Base-by-base conservation (phyloP, 1,284 basidiomycete species). In the Apiotrichum veenhuisii region DNA sequence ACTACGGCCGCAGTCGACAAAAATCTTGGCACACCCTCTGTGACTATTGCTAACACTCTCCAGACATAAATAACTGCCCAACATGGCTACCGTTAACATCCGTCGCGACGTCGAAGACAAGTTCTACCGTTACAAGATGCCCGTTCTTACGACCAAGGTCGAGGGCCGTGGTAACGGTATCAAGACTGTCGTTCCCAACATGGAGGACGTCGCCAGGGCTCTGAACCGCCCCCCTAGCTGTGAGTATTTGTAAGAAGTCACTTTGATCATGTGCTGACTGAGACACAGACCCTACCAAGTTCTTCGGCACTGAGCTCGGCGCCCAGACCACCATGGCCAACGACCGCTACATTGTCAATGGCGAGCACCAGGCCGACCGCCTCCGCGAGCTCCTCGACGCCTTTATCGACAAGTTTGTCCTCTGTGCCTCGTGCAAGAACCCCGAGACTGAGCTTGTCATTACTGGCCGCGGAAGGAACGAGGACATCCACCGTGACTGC, bases 131-230 rank as follows among this genome's bases (percentile, higher is more conserved):
- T 79, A 80, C 77, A 79, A 79, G 69, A 99, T 99, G 96, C 96
- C 96, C 51, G 79, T 94, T 61, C 84, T 98, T 60, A 83, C 85
- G 67, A 97, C 89, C 67, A 98, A 98, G 82, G 94, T 98, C 52
- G 96, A 99, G 80, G 96, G 96, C 70, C 93, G 93, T 78, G 96
- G 96, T 56, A 99, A 99, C 76, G 96, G 96, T 65, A 98, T 99
- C 81, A 99, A 99, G 82, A 99, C 96, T 41, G 93, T 97, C 72
- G 80, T 96, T 55, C 92, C 92, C 46, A 99, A 99, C 81, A 98
- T 99, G 93, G 86, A 91, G 63, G 96, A 98, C 79, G 89, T 99
- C 66, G 91, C 95, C 50, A 88, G 92, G 58, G 92, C 96, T 41
- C 84, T 99, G 69, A 91, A 88, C 75, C 88, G 96, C 63, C 95